Evolutionary conservation across 2,329 filamentous ascomycete genomes (phyloP).

Genomic region (Ascochyta rabiei): DNA sequence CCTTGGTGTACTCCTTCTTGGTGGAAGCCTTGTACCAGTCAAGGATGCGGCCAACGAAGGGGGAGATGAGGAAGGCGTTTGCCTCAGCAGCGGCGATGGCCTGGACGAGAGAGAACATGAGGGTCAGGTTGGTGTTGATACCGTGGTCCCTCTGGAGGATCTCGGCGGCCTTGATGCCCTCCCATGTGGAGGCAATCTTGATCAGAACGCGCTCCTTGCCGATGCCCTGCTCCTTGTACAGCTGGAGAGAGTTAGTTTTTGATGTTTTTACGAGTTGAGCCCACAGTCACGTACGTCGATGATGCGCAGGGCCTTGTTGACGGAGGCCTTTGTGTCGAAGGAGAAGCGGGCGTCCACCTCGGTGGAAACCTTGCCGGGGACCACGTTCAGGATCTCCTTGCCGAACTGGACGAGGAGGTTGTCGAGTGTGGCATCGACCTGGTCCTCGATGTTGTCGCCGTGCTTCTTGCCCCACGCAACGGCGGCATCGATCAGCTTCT

Average conservation of each 20-base stretch:
- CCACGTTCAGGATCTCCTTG: conserved; percentile 94
- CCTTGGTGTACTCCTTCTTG: conserved; percentile 89
- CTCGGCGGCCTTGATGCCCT: conserved; percentile 98
- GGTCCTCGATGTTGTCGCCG: conserved; percentile 70
- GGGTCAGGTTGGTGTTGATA: conserved; percentile 98
- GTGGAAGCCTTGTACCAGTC: conserved; percentile 98
- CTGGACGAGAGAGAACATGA: conserved; percentile 96
- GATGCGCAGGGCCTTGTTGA: conserved; percentile 95
- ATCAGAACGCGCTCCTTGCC: conserved; percentile 94
- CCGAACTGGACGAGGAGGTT: conserved; percentile 96
- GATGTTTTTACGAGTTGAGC: neutral
- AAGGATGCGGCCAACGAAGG: conserved; percentile 98
- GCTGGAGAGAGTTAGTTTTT: conserved; percentile 59
- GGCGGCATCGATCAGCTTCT: conserved; percentile 85
- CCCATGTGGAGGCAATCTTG: conserved; percentile 99
- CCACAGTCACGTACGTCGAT: conserved; percentile 74
- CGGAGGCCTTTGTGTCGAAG: conserved; percentile 89
- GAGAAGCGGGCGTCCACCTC: conserved; percentile 97
- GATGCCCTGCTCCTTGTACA: conserved; percentile 92
- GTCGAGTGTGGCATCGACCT: conserved; percentile 92
- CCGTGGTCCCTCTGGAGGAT: conserved; percentile 94
- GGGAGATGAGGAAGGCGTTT: conserved; percentile 94
- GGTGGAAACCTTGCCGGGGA: conserved; percentile 98
- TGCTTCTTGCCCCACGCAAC: conserved; percentile 83
- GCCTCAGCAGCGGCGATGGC: conserved; percentile 96